phyloP scores from a whole-genome alignment of 176 grass and related monocot genomes.

The Eleusine indica region DNA sequence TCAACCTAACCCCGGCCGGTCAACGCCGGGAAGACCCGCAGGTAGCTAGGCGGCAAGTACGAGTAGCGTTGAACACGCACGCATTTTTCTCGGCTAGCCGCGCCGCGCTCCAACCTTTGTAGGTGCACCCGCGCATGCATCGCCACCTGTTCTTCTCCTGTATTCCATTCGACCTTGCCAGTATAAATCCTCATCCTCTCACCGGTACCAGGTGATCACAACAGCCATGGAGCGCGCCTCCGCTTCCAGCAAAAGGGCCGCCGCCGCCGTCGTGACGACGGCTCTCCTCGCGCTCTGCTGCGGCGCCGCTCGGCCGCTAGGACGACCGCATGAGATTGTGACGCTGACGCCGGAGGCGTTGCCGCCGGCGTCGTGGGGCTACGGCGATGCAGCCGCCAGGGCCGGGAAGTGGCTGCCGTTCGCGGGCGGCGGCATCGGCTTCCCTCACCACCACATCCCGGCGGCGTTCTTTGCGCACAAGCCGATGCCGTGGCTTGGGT shows the following conservation, averaged over 20 bases:
- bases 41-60: background rate
- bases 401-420: constrained; percentile 55
- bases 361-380: background rate
- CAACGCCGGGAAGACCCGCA: background rate
- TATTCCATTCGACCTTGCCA: background rate
- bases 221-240: background rate
- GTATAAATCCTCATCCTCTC: background rate
- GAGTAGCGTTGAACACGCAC: background rate
- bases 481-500: constrained; percentile 29
- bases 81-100: background rate
- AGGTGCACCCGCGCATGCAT: background rate
- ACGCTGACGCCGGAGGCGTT: background rate
- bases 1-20: background rate
- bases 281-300: constrained; percentile 24
- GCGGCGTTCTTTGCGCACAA: background rate
- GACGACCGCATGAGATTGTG: background rate
- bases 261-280: background rate
- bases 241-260: background rate
- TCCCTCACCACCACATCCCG: constrained; percentile 25
- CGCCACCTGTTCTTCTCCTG: background rate
- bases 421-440: background rate
- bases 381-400: background rate
- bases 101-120: background rate
- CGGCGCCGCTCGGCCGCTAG: constrained; percentile 4
- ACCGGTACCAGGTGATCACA: background rate